Evolutionary conservation across 2,329 filamentous ascomycete genomes (phyloP).

Genomic region (Kalaharituber pfeilii): DNA sequence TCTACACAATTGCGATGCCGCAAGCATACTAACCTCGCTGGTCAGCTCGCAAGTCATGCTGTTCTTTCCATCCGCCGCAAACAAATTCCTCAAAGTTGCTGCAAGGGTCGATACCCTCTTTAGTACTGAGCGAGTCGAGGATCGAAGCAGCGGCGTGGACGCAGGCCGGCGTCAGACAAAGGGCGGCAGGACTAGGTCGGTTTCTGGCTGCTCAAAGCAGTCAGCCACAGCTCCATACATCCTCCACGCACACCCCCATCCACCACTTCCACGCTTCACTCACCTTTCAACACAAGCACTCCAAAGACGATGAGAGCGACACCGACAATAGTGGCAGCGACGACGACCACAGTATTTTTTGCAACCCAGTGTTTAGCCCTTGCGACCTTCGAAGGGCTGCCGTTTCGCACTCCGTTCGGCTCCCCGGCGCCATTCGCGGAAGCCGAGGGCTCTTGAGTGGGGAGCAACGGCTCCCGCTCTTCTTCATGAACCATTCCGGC

Average conservation of each 20-base stretch:
- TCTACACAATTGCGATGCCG: background rate
- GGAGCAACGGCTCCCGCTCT: background rate
- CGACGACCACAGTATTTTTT: slow-evolving; percentile 20
- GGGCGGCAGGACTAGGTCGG: slow-evolving; percentile 12
- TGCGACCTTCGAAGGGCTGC: background rate
- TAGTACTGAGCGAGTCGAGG: slow-evolving; percentile 43
- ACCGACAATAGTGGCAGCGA: slow-evolving; percentile 19
- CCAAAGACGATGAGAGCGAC: slow-evolving; percentile 21
- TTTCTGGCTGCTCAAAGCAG: slow-evolving; percentile 1
- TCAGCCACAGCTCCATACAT: background rate
- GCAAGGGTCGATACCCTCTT: slow-evolving; percentile 50
- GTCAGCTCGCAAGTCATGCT: slow-evolving; percentile 48
- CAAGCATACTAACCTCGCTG: slow-evolving; percentile 38
- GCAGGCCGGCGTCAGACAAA: slow-evolving; percentile 43
- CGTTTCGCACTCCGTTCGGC: background rate
- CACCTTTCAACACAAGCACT: slow-evolving; percentile 15
- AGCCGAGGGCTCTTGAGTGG: background rate
- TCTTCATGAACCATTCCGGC: background rate
- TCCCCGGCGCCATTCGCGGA: background rate
- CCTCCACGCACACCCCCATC: background rate
- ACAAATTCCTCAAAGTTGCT: slow-evolving; percentile 50
- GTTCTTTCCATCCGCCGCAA: slow-evolving; percentile 48
- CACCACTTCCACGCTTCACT: background rate
- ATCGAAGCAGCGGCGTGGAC: slow-evolving; percentile 46
- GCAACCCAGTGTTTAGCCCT: slow-evolving; percentile 9